phyloP scores from a whole-genome alignment of 345 rosid species.

The Eucalyptus regnans region DNA sequence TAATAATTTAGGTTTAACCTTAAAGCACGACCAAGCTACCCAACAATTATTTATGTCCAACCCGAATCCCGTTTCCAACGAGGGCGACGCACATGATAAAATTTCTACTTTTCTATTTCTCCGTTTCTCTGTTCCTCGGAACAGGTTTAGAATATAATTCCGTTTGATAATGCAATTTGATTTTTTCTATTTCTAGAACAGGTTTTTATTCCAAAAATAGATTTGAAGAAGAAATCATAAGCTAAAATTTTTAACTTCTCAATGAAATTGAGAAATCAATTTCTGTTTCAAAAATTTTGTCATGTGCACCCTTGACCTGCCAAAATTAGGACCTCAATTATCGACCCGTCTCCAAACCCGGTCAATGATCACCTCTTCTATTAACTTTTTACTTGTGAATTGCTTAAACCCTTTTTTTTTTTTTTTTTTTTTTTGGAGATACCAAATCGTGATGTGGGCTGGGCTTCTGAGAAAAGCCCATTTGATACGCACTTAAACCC shows the following conservation, averaged over 20 bases:
- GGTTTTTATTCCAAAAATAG: too few relatives aligned
- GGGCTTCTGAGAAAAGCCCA: not conserved
- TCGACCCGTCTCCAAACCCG: rapidly evolving
- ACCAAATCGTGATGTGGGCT: not conserved
- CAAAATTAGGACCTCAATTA: not conserved
- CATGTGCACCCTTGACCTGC: too few relatives aligned
- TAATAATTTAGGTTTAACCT: not conserved
- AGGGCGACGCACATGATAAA: too few relatives aligned
- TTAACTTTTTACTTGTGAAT: not conserved
- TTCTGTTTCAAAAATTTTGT: too few relatives aligned
- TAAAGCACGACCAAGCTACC: rapidly evolving
- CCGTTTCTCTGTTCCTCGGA: too few relatives aligned
- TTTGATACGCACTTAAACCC: not conserved
- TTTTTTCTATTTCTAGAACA: too few relatives aligned
- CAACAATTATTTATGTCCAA: not conserved
- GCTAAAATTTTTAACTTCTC: too few relatives aligned
- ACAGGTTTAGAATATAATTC: too few relatives aligned
- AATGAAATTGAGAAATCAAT: too few relatives aligned
- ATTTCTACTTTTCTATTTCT: too few relatives aligned
- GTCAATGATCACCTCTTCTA: not conserved
- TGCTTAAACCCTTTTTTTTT: not conserved
- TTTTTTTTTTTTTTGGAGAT: not conserved
- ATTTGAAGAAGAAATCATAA: too few relatives aligned
- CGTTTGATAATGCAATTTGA: too few relatives aligned
- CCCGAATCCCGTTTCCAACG: rapidly evolving